Evolutionary conservation across 1,284 basidiomycete species (phyloP).

Genomic region (Trichosporon inkin): DNA sequence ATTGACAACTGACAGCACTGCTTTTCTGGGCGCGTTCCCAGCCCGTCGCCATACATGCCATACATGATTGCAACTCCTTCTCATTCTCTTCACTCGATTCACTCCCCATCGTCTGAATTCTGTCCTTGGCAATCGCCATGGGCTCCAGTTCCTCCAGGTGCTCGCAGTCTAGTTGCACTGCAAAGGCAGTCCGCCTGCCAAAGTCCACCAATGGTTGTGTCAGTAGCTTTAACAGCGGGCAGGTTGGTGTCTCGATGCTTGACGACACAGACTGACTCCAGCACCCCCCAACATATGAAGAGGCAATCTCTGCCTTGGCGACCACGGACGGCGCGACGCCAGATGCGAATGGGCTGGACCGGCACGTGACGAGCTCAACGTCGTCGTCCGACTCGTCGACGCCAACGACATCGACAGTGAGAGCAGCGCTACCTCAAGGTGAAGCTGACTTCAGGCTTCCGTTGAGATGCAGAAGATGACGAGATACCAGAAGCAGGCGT

Average conservation of each 20-base stretch:
- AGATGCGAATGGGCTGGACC: not conserved
- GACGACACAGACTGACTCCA: not conserved
- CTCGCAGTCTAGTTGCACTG: not conserved
- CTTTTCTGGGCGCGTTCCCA: too few species aligned
- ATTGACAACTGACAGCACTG: too few species aligned
- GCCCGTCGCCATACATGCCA: too few species aligned
- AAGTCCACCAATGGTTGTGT: not conserved
- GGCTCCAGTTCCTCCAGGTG: not conserved
- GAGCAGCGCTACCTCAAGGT: not conserved
- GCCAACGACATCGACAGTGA: not conserved
- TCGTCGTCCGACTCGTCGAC: not conserved
- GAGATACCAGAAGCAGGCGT: not conserved
- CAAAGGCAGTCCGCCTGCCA: not conserved
- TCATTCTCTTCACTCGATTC: too few species aligned
- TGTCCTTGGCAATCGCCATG: too few species aligned
- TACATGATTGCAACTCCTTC: too few species aligned
- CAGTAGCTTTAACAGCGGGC: not conserved
- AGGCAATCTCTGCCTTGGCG: not conserved
- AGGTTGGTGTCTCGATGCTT: not conserved
- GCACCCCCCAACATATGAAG: conserved; percentile 1
- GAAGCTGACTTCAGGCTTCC: not conserved
- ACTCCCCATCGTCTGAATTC: too few species aligned
- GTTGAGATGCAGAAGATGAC: not conserved
- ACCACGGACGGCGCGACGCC: not conserved
- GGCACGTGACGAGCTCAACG: not conserved